Evolutionary conservation across 306 rosid genomes (phyloP), one percentile per base, ranked within the genome.

Genomic region (Dicorynia guianensis): DNA sequence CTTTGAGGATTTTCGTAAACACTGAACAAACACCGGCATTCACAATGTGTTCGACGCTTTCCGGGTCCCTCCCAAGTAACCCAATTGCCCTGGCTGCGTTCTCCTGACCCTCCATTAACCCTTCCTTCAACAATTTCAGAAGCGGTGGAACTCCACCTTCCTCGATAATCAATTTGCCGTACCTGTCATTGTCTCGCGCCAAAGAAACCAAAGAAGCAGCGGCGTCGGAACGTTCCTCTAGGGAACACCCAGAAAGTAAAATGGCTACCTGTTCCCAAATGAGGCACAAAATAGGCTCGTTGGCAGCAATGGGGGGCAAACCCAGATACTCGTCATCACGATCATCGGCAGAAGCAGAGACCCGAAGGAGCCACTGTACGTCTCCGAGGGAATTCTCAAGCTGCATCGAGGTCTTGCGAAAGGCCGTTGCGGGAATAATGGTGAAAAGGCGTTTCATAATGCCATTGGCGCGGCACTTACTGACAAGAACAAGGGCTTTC

Each of bases 1-100:
- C 91, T 85, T 89, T 89, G n/a, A 89, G 87, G 39, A 85, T 81
- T 59, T 89, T 89, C 7, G 85, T 86, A 58, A 89, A 87, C 65
- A 83, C 88, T 0, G 79, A 55, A 25, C 88, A 84, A 3, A 89
- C 89, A 0, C 89, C 91, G 0, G 84, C 83, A 33, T 89, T 82
- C 71, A 89, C 89, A 67, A 89, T 85, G 46, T 80, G 85, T 53
- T 89, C 88, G 25, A 89, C 93, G 60, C 85, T 78, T 61, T 89
- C 93, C 0, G 88, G 83, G 56, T 89, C 89, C 0, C 81, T 79
- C 7, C 91, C 93, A 20, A 89, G 77, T 0, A 86, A 69, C 7
- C 91, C 91, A 35, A 89, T 82, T 1, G 87, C 88, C 35, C 73
- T 71, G 1, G 91, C 88, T 0, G 93, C 93, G 46, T 55, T 81